These are phyloP conservation scores for Colletotrichum australisinense DNA, from an alignment of 2,329 filamentous ascomycete species.

Conservation along the genomic window DNA sequence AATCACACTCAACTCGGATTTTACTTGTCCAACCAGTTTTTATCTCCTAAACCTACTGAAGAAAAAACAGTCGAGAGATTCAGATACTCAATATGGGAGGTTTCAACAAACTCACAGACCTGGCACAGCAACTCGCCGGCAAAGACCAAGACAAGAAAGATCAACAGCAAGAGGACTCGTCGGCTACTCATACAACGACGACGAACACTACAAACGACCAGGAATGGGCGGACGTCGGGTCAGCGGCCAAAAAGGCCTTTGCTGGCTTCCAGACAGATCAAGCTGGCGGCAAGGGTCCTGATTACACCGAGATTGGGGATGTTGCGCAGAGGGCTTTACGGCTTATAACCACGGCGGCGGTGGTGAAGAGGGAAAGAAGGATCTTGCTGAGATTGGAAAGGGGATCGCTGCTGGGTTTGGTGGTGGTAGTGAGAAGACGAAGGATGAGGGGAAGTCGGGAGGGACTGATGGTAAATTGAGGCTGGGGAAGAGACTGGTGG, in stretches of 20 bases:
- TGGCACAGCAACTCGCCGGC: slow-evolving; percentile 39
- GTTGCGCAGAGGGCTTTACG: slow-evolving; percentile 43
- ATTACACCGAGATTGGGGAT: slow-evolving; percentile 35
- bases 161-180: slow-evolving; percentile 1
- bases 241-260: slow-evolving; percentile 31
- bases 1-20: background rate
- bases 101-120: slow-evolving; percentile 39
- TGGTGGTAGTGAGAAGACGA: background rate
- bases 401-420: background rate
- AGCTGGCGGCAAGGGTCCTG: slow-evolving; percentile 25
- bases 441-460: background rate
- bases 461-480: background rate
- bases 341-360: slow-evolving; percentile 38
- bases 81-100: slow-evolving; percentile 36
- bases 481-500: background rate
- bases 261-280: slow-evolving; percentile 26
- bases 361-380: slow-evolving; percentile 6
- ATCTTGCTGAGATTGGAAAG: slow-evolving; percentile 34
- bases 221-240: slow-evolving; percentile 32
- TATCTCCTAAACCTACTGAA: background rate
- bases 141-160: slow-evolving; percentile 25
- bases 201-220: background rate
- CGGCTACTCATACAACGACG: background rate
- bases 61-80: no score
- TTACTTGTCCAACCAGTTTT: background rate